Conservation (phyloP, 139 green algal species). For the Ostreobium quekettii region DNA sequence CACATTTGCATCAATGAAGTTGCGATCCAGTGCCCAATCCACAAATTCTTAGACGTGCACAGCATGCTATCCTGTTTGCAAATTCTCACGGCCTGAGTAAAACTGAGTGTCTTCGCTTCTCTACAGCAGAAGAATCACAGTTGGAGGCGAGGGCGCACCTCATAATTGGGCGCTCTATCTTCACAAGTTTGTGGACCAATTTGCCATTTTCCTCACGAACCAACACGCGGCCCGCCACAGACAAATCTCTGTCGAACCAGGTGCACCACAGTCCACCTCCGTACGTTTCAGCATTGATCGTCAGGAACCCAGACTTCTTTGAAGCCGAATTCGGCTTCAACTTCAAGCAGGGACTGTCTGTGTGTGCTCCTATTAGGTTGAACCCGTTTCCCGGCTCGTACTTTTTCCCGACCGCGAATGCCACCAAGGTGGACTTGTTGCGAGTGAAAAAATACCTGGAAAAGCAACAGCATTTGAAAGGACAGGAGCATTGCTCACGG, state of each 20-base stretch:
- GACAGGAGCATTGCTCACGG: too few relatives aligned
- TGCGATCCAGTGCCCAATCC: too few relatives aligned
- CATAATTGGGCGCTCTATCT: constrained; percentile 67
- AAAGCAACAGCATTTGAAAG: too few relatives aligned
- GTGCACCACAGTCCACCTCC: constrained; percentile 94
- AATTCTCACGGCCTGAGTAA: too few relatives aligned
- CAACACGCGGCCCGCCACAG: constrained; percentile 74
- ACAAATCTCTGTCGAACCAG: constrained; percentile 96
- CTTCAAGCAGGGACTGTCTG: constrained; percentile 83
- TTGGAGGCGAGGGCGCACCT: too few relatives aligned
- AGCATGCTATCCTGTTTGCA: too few relatives aligned
- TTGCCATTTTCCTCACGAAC: constrained; percentile 31
- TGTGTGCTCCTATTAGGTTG: constrained; percentile 91
- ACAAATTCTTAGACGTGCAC: too few relatives aligned
- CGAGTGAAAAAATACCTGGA: constrained; percentile 92
- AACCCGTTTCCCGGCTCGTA: constrained; percentile 81
- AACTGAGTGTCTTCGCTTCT: too few relatives aligned
- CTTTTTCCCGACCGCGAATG: constrained; percentile 76
- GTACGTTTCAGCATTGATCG: constrained; percentile 87
- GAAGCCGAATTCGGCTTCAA: constrained; percentile 64
- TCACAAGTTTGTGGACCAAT: constrained; percentile 33
- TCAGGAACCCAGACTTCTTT: constrained; percentile 47
- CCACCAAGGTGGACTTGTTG: constrained; percentile 85
- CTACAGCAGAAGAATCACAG: too few relatives aligned
- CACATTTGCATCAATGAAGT: too few relatives aligned